These are phyloP conservation scores for Globisporangium paroecandrum DNA, from an alignment of 352 stramenopile species.

Conservation along the genomic window DNA sequence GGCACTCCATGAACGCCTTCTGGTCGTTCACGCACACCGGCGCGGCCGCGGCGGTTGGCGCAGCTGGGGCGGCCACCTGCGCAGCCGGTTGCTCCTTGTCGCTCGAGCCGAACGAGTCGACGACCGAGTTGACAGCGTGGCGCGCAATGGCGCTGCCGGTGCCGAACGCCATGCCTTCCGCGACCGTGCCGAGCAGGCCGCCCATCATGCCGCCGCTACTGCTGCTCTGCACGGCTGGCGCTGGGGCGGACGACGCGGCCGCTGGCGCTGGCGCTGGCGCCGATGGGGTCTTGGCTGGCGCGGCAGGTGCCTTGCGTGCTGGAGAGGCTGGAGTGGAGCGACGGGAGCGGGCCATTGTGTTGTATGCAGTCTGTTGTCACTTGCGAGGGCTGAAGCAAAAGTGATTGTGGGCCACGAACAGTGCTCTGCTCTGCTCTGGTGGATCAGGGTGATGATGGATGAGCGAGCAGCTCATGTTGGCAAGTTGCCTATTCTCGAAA, in stretches of 20 bases:
- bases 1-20: constrained; percentile 78
- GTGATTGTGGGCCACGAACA: constrained; percentile 12
- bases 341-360: constrained; percentile 66
- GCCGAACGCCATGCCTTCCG: constrained; percentile 96
- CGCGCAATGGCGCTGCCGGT: constrained; percentile 95
- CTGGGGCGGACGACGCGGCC: constrained; percentile 27
- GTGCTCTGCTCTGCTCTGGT: background rate
- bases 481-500: constrained; percentile 8
- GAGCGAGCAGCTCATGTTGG: background rate
- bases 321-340: constrained; percentile 43
- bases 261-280: constrained; percentile 33
- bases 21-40: constrained; percentile 56
- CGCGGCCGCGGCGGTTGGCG: constrained; percentile 19
- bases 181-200: constrained; percentile 93
- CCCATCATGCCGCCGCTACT: constrained; percentile 76
- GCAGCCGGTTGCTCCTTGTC: constrained; percentile 33
- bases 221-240: constrained; percentile 26
- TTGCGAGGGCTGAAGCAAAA: constrained; percentile 10
- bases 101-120: constrained; percentile 62
- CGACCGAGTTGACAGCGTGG: constrained; percentile 67
- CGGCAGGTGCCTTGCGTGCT: constrained; percentile 37
- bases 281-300: constrained; percentile 13
- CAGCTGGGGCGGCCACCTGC: constrained; percentile 13
- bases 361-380: constrained; percentile 7
- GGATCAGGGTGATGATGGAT: background rate